Conservation (phyloP, 225 moss, liverwort and hornwort species). For the Antitrichia curtipendula region DNA sequence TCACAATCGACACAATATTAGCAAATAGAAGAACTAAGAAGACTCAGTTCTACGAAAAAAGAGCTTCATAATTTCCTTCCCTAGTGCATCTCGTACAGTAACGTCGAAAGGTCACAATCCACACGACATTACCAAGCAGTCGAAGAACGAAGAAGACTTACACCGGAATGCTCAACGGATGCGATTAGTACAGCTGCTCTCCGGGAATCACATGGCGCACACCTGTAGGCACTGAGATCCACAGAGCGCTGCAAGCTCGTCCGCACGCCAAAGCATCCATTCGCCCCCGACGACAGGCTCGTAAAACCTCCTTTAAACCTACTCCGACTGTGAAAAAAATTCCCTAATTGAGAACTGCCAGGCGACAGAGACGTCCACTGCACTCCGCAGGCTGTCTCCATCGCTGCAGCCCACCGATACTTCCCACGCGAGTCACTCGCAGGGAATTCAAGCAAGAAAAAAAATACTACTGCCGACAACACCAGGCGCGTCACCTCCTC, state of each 20-base stretch:
- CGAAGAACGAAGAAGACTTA: not conserved
- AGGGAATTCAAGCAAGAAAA: not conserved
- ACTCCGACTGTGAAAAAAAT: not conserved
- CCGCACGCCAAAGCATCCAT: conserved; percentile 7
- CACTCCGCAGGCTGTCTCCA: conserved; percentile 19
- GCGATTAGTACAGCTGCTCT: not conserved
- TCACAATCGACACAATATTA: not conserved
- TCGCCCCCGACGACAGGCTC: not conserved
- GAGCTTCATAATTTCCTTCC: not conserved
- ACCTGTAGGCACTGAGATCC: not conserved
- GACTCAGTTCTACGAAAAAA: not conserved
- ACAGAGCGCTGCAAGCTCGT: not conserved
- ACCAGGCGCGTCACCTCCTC: not conserved
- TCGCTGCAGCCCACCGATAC: not conserved
- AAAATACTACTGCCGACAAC: not conserved
- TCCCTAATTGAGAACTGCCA: conserved; percentile 4
- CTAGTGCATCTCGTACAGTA: not conserved
- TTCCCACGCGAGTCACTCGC: not conserved
- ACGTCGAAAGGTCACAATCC: not conserved
- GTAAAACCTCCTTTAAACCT: not conserved
- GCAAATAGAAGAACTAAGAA: not conserved
- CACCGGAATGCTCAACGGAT: conserved; percentile 9
- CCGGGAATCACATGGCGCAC: not conserved
- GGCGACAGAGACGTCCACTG: conserved; percentile 3
- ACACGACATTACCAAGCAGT: not conserved